Percentiles rank a stretch among this genome's conserved stretches.
Evolutionary conservation across 306 rosid genomes (phyloP).

Genomic region (Cucumis melo): DNA sequence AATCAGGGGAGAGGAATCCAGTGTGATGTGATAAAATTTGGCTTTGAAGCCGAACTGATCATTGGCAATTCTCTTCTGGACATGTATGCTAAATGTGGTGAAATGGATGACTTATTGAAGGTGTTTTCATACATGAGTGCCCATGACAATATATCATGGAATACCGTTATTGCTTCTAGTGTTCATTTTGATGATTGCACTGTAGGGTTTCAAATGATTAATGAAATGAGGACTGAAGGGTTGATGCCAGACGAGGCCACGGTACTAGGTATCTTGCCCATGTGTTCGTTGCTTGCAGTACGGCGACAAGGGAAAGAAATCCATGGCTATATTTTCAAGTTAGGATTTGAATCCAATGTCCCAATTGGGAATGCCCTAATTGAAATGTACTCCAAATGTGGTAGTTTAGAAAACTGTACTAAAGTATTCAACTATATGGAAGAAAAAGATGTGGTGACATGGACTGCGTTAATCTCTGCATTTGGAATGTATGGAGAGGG

Average conservation of each 20-base stretch:
- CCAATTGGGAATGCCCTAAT: slow-evolving; percentile 52
- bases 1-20: slow-evolving; percentile 17
- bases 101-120: background rate
- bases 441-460: slow-evolving; percentile 43
- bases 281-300: slow-evolving; percentile 17
- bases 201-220: slow-evolving; percentile 10
- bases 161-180: slow-evolving; percentile 20
- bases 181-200: slow-evolving; percentile 14
- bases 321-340: slow-evolving; percentile 37
- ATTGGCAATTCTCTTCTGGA: slow-evolving; percentile 20
- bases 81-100: slow-evolving; percentile 28
- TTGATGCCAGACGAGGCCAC: slow-evolving; percentile 23
- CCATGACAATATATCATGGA: slow-evolving; percentile 25
- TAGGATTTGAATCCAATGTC: slow-evolving; percentile 29
- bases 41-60: slow-evolving; percentile 14
- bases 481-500: slow-evolving; percentile 60
- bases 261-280: slow-evolving; percentile 18
- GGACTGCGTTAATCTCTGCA: slow-evolving; percentile 53
- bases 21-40: slow-evolving; percentile 14
- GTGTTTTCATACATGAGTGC: slow-evolving; percentile 15
- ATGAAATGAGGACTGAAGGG: slow-evolving; percentile 17
- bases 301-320: slow-evolving; percentile 37
- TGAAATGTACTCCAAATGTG: slow-evolving; percentile 65
- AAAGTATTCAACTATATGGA: slow-evolving; percentile 30
- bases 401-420: slow-evolving; percentile 31